phyloP scores from a whole-genome alignment of 1,284 basidiomycete species.

The Ustilago vetiveriae region DNA sequence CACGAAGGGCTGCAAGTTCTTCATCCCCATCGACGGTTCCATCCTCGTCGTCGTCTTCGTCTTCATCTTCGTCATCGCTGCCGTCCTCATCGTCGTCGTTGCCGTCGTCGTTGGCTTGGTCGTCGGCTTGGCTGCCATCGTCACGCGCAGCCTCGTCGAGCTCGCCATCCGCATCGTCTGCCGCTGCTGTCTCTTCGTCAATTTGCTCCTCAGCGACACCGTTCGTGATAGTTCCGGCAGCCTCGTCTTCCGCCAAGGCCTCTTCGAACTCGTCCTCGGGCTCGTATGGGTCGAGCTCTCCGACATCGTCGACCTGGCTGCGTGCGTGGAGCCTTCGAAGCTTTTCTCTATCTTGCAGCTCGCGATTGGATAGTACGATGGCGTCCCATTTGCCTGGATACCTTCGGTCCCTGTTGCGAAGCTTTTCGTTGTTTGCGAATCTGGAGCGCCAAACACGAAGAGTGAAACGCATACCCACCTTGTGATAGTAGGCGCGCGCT shows the following conservation, averaged over 20 bases:
- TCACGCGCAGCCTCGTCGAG: conserved; percentile 20
- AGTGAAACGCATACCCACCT: conserved; percentile 59
- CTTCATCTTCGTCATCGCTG: conserved; percentile 35
- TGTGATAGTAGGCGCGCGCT: conserved; percentile 61
- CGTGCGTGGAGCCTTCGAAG: conserved; percentile 40
- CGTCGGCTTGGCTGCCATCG: conserved; percentile 12
- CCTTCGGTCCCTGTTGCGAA: conserved; percentile 39
- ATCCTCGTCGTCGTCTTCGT: conserved; percentile 48
- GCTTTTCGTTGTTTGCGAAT: conserved; percentile 49
- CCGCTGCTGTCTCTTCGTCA: conserved; percentile 1
- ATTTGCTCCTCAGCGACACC: conserved; percentile 11
- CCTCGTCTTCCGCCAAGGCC: conserved; percentile 5
- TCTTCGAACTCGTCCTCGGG: conserved; percentile 42
- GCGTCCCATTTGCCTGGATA: conserved; percentile 61
- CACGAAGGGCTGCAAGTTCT: conserved; percentile 57
- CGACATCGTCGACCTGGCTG: conserved; percentile 50
- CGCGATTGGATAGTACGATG: conserved; percentile 49
- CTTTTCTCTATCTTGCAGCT: conserved; percentile 45
- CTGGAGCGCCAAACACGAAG: conserved; percentile 57
- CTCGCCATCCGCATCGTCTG: conserved; percentile 12
- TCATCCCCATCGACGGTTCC: conserved; percentile 56
- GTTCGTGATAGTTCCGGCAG: background rate
- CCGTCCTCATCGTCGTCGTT: conserved; percentile 27
- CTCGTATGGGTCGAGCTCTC: conserved; percentile 49
- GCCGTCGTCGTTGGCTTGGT: conserved; percentile 26